These are phyloP conservation scores for Russula abietina DNA, from an alignment of 768 basidiomycete genomes.

Conservation along the genomic window DNA sequence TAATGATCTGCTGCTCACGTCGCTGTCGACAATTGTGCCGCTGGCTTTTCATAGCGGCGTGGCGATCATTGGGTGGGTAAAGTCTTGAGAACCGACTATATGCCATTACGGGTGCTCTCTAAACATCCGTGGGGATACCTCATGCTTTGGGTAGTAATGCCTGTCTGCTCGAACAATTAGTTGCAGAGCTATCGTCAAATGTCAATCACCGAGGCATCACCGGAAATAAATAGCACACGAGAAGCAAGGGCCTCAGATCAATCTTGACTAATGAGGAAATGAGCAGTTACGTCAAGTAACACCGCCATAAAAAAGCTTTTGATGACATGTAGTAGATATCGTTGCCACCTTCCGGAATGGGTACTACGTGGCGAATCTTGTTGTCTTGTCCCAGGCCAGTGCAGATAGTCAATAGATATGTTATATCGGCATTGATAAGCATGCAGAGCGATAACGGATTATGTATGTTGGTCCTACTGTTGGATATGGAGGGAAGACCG, in stretches of 20 bases:
- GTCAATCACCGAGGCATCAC: conserved; percentile 7
- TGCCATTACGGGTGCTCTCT: no score
- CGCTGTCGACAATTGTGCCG: not conserved
- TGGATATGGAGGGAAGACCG: no score
- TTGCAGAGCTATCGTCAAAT: not conserved
- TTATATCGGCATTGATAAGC: not conserved
- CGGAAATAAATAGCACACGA: not conserved
- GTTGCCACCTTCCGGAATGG: conserved; percentile 39
- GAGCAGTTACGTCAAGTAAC: no score
- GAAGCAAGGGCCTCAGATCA: not conserved
- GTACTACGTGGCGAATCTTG: not conserved
- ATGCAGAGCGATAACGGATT: not conserved
- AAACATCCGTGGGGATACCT: no score
- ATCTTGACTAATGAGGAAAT: not conserved
- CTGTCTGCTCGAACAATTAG: conserved; percentile 35
- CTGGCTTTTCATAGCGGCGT: not conserved
- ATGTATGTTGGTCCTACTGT: no score
- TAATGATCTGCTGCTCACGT: not conserved
- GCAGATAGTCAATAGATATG: not conserved
- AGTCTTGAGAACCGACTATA: no score
- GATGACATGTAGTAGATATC: conserved; percentile 69
- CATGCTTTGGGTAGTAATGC: conserved; percentile 73
- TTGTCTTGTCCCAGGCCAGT: not conserved
- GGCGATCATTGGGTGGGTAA: no score
- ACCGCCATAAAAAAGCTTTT: no score